phyloP scores from a whole-genome alignment of 768 basidiomycete genomes.

The Cubamyces sp. region DNA sequence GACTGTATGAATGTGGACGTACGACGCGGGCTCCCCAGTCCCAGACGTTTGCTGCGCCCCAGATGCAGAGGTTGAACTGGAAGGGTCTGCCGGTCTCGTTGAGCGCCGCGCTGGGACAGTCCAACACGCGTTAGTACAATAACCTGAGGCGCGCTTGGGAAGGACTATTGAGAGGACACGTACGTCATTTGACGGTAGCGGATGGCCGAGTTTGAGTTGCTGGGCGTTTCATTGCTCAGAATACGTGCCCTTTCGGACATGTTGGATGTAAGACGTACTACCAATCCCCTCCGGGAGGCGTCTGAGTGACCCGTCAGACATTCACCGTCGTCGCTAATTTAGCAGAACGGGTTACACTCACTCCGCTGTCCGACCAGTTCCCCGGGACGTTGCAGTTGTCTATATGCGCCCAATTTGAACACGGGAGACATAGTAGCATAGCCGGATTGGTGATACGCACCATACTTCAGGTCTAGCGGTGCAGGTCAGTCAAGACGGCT shows the following conservation, averaged over 20 bases:
- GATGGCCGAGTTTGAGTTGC: slow-evolving; percentile 61
- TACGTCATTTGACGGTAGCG: slow-evolving; percentile 61
- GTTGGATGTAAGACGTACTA: slow-evolving; percentile 43
- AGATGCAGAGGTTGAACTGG: slow-evolving; percentile 55
- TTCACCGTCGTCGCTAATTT: no score
- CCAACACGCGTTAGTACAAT: not conserved
- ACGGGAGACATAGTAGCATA: no score
- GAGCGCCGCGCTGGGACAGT: slow-evolving; percentile 46
- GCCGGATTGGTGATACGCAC: slow-evolving; percentile 32
- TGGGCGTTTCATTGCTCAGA: slow-evolving; percentile 24
- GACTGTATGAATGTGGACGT: slow-evolving; percentile 20
- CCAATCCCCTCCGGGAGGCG: slow-evolving; percentile 47
- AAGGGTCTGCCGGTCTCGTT: slow-evolving; percentile 48
- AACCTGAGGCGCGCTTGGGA: not conserved
- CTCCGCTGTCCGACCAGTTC: slow-evolving; percentile 51
- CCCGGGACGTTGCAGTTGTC: slow-evolving; percentile 59
- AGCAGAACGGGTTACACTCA: slow-evolving; percentile 26
- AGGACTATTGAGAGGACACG: slow-evolving; percentile 21
- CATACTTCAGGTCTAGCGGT: slow-evolving; percentile 52
- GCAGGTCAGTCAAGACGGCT: no score
- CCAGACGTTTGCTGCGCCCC: slow-evolving; percentile 61
- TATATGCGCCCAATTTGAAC: slow-evolving; percentile 23
- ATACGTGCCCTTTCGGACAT: not conserved
- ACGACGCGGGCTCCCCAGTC: slow-evolving; percentile 61
- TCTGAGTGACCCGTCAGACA: slow-evolving; percentile 22